Evolutionary conservation across 768 basidiomycete species (phyloP).

Genomic region (Dioszegia crocea): DNA sequence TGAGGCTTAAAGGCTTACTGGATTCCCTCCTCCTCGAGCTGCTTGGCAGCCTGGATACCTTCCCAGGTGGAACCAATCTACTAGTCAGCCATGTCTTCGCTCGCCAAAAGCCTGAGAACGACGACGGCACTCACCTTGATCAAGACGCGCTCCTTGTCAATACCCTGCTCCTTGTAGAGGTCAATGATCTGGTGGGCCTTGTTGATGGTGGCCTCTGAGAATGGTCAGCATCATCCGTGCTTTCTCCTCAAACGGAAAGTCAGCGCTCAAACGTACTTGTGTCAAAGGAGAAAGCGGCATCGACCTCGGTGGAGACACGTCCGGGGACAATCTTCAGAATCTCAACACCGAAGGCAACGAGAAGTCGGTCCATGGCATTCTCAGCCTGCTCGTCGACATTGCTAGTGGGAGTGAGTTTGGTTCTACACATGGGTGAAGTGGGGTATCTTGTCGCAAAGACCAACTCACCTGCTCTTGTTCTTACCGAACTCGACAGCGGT

Average conservation of each 20-base stretch:
- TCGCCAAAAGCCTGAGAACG: neutral
- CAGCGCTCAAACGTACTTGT: constrained; percentile 54
- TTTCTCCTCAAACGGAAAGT: no score
- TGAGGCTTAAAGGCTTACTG: constrained; percentile 54
- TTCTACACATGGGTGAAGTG: no score
- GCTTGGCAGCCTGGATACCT: constrained; percentile 97
- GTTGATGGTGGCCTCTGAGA: constrained; percentile 38
- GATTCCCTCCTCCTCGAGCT: constrained; percentile 87
- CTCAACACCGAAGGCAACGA: constrained; percentile 95
- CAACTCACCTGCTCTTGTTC: constrained; percentile 64
- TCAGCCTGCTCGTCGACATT: constrained; percentile 69
- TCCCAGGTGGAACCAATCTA: constrained; percentile 96
- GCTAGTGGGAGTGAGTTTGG: constrained; percentile 13
- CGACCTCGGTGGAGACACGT: constrained; percentile 97
- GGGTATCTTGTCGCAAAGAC: no score
- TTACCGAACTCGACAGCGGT: constrained; percentile 55
- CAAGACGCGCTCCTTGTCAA: constrained; percentile 87
- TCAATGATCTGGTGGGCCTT: constrained; percentile 68
- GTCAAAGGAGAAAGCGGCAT: constrained; percentile 95
- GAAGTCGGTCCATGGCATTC: constrained; percentile 80
- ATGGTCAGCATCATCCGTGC: neutral
- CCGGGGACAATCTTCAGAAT: constrained; percentile 94
- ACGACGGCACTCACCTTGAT: constrained; percentile 64
- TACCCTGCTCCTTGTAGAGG: constrained; percentile 88
- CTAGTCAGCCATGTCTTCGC: neutral